phyloP scores from a whole-genome alignment of 208 protist species.

The Leptomonas pyrrhocoris region DNA sequence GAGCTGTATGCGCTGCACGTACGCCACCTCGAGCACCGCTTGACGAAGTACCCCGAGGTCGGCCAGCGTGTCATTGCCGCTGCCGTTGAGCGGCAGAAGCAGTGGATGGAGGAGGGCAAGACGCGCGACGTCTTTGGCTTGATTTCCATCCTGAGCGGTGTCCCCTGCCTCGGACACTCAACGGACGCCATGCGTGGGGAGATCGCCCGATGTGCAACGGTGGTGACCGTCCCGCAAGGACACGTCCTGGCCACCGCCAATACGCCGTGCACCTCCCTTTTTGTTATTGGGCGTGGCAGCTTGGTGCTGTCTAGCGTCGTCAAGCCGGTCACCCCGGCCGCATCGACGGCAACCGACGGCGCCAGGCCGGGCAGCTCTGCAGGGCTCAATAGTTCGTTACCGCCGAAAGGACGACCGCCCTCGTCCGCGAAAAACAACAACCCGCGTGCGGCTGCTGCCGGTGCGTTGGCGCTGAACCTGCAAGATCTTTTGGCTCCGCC shows the following conservation, averaged over 20 bases:
- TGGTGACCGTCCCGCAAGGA: constrained; percentile 56
- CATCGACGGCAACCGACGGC: background rate
- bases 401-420: background rate
- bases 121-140: constrained; percentile 72
- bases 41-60: constrained; percentile 66
- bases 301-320: constrained; percentile 36
- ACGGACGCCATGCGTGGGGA: constrained; percentile 73
- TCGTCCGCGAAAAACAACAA: background rate
- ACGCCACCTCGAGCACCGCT: constrained; percentile 47
- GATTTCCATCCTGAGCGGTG: constrained; percentile 61
- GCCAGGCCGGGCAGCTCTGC: constrained; percentile 3
- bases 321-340: constrained; percentile 7
- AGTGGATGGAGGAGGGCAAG: constrained; percentile 75
- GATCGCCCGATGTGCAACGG: constrained; percentile 49
- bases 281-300: constrained; percentile 75
- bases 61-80: constrained; percentile 44
- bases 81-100: constrained; percentile 56
- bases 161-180: constrained; percentile 85
- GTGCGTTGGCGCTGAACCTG: background rate
- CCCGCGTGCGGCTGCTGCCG: background rate
- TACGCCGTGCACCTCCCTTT: constrained; percentile 66
- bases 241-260: constrained; percentile 43
- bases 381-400: constrained; percentile 1
- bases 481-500: background rate
- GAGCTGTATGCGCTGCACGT: constrained; percentile 84